These are phyloP conservation scores for Phytopythium litorale DNA, from an alignment of 352 stramenopile species.

Conservation along the genomic window DNA sequence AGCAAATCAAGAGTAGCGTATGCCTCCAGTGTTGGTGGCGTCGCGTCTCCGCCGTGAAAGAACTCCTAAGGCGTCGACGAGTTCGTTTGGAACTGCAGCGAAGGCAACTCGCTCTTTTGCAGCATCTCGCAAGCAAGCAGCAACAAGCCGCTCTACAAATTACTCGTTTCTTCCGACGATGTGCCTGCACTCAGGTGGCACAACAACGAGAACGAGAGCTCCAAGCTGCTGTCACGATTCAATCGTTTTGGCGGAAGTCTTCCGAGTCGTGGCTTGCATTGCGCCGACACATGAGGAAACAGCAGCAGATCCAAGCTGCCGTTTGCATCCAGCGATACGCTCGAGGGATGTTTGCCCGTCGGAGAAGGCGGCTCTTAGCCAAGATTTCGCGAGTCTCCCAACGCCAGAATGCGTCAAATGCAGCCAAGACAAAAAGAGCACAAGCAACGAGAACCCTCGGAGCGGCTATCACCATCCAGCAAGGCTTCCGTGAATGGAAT, in stretches of 20 bases:
- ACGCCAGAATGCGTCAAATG: slow-evolving; percentile 8
- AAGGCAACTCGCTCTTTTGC: slow-evolving; percentile 40
- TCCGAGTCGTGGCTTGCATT: slow-evolving; percentile 45
- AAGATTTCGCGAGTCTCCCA: slow-evolving; percentile 36
- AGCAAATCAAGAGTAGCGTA: slow-evolving; percentile 10
- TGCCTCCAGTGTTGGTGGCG: slow-evolving; percentile 64
- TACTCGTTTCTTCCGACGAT: slow-evolving; percentile 32
- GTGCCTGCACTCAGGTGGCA: slow-evolving; percentile 4
- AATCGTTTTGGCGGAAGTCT: slow-evolving; percentile 47
- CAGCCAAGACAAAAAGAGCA: slow-evolving; percentile 8
- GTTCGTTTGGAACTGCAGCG: slow-evolving; percentile 35
- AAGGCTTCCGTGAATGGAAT: slow-evolving; percentile 35
- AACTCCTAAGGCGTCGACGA: slow-evolving; percentile 18
- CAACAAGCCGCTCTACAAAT: slow-evolving; percentile 43
- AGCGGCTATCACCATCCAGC: slow-evolving; percentile 45
- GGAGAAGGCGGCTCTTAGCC: slow-evolving; percentile 20
- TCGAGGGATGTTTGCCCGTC: slow-evolving; percentile 29
- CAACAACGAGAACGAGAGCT: slow-evolving; percentile 9
- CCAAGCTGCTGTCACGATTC: slow-evolving; percentile 29
- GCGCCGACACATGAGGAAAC: slow-evolving; percentile 30
- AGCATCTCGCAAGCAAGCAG: slow-evolving; percentile 36
- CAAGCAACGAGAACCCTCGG: slow-evolving; percentile 11
- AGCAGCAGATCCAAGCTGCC: slow-evolving; percentile 31
- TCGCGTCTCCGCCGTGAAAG: slow-evolving; percentile 24
- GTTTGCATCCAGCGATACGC: slow-evolving; percentile 39